phyloP scores from a whole-genome alignment of 2,329 filamentous ascomycete genomes.

The Didymella pomorum region DNA sequence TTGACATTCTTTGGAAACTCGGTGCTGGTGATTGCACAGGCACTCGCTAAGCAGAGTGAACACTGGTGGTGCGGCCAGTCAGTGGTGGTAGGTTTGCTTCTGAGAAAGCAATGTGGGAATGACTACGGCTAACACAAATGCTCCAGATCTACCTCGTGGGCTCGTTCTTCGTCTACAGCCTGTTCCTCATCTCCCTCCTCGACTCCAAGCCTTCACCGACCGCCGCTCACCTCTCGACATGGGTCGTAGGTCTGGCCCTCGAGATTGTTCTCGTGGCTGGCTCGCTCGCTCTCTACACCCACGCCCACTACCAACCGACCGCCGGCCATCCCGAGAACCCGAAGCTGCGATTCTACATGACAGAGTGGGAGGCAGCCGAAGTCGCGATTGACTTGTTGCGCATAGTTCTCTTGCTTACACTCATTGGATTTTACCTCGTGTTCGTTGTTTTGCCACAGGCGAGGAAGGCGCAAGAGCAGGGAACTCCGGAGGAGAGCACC shows the following conservation, averaged over 20 bases:
- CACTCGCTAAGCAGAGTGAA: constrained; percentile 69
- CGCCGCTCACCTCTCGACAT: constrained; percentile 79
- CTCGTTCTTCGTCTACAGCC: constrained; percentile 85
- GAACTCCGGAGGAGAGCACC: constrained; percentile 63
- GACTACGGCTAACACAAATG: neutral
- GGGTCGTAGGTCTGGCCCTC: constrained; percentile 74
- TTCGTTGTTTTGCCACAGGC: constrained; percentile 55
- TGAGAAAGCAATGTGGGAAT: neutral
- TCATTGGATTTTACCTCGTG: constrained; percentile 66
- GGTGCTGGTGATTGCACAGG: constrained; percentile 75
- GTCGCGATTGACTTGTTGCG: constrained; percentile 73
- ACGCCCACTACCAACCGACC: constrained; percentile 70
- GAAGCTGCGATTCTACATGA: constrained; percentile 51
- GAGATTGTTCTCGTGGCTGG: constrained; percentile 76
- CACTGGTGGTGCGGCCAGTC: constrained; percentile 85
- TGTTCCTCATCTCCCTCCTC: constrained; percentile 85
- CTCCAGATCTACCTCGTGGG: constrained; percentile 82
- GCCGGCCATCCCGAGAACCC: constrained; percentile 44
- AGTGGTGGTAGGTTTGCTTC: constrained; percentile 68
- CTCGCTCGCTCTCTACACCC: constrained; percentile 73
- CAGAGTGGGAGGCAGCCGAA: constrained; percentile 70
- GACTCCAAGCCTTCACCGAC: constrained; percentile 85
- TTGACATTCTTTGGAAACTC: constrained; percentile 80
- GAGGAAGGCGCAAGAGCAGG: constrained; percentile 32
- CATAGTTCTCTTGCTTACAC: constrained; percentile 69